phyloP scores from a whole-genome alignment of 2,329 filamentous ascomycete genomes.

The Herpotrichia juniperi region DNA sequence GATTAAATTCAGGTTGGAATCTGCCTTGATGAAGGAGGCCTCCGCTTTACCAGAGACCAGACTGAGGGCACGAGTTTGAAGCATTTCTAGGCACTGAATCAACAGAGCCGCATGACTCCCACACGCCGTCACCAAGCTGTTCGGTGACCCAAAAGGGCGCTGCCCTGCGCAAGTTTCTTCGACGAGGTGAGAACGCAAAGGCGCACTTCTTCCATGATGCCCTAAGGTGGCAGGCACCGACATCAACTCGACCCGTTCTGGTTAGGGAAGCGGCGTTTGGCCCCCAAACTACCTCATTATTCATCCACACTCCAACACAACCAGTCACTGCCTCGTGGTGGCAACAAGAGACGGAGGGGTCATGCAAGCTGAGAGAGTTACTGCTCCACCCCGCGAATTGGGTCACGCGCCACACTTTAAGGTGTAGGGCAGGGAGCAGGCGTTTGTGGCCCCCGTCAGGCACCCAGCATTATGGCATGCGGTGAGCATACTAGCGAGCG shows the following conservation, averaged over 20 bases:
- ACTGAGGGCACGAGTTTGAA: neutral
- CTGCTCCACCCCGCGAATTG: slow-evolving; percentile 9
- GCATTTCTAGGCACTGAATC: neutral
- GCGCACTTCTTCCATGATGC: neutral
- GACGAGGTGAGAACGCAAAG: neutral
- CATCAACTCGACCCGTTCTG: neutral
- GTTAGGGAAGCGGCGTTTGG: neutral
- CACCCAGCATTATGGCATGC: slow-evolving; percentile 9
- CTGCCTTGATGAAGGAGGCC: no score
- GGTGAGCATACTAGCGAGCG: slow-evolving; percentile 16
- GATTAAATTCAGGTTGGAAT: no score
- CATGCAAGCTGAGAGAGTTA: slow-evolving; percentile 13
- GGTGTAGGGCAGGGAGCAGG: neutral
- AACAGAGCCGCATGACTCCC: neutral
- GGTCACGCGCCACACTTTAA: slow-evolving; percentile 7
- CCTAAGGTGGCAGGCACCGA: neutral
- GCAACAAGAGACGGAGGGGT: slow-evolving; percentile 20
- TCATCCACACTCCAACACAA: neutral
- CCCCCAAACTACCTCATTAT: neutral
- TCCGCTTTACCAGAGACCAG: neutral
- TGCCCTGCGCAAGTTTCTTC: no score
- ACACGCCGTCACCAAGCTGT: neutral
- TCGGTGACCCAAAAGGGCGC: neutral
- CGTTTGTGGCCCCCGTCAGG: slow-evolving; percentile 17
- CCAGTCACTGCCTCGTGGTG: slow-evolving; percentile 25